Percentiles rank a stretch among this genome's conserved stretches.
Evolutionary conservation across 257 asterid species (phyloP).

Genomic region (Orobanche coerulescens): DNA sequence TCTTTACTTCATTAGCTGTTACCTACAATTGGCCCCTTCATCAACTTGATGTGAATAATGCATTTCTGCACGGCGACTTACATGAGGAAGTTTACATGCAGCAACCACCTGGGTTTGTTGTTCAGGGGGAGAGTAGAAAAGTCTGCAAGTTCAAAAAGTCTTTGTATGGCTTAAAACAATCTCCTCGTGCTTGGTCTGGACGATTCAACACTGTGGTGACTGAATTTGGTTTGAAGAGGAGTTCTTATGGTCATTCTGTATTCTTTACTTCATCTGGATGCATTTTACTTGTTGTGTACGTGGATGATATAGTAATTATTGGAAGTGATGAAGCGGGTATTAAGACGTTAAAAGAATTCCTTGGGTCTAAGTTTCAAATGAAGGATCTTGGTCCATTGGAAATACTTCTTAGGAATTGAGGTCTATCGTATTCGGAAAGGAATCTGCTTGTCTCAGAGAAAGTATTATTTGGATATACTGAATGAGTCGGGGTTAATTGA

Average conservation of each 20-base stretch:
- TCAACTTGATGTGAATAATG: no score
- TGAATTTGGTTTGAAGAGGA: no score
- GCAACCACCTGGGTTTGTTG: slow-evolving; percentile 9
- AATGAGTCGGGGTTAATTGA: neutral
- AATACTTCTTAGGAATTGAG: no score
- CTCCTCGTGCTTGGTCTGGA: neutral
- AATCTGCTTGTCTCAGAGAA: neutral
- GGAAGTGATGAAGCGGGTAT: neutral
- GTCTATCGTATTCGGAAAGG: no score
- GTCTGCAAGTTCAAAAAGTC: neutral
- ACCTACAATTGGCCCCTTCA: neutral
- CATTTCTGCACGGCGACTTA: neutral
- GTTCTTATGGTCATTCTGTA: no score
- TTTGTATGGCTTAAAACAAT: neutral
- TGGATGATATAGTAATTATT: neutral
- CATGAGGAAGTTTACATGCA: neutral
- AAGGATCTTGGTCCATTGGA: no score
- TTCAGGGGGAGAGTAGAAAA: neutral
- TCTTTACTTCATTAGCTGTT: neutral
- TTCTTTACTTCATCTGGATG: no score
- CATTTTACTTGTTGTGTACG: neutral
- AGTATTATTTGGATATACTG: neutral
- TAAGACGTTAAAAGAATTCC: no score
- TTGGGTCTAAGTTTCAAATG: no score
- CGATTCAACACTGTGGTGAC: no score